Base-by-base conservation (phyloP, 2,329 filamentous ascomycete genomes). In the Incumbomyces lentus region DNA sequence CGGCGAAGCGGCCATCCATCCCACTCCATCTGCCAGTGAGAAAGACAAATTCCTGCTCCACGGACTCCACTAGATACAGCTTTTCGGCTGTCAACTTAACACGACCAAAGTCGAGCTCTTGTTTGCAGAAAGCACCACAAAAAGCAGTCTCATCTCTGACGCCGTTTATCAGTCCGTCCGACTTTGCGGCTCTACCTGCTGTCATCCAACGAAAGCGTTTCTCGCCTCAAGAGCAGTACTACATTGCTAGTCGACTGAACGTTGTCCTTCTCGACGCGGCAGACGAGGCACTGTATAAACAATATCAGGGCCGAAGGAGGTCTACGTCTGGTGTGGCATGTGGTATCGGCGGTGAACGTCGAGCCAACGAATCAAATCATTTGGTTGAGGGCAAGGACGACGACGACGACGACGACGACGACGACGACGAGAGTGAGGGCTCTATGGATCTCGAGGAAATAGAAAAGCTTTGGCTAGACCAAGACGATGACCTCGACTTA, bases 401-500 rank as follows among this genome's bases (percentile, higher is more conserved):
- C n/a, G 36, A 50, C 41, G 49, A 51, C 19, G 42, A 51, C 8
- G 40, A 50, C n/a, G 53, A 56, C 12, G 48, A 47, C 14, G 49
- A 50, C n/a, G 51, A 48, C 22, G 22, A 26, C 5, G 22, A 41
- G 56, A 50, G n/a, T 40, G 55, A 58, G 33, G 59, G 54, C 54
- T 62, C 61, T 34, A 69, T 74, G 55, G 65, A 74, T 31, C 71
- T 76, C 42, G 74, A 75, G 1, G 68, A 84, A 48, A 76, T 78
- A 41, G 79, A 86, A 51, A 81, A 74, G 59, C 83, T 87, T 54
- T 86, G 83, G 82, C 68, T 87, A 19, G 82, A 88, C 26, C 81
- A 86, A 48, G 79, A 85, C 44, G 75, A 81, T 14, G 76, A 84
- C 44, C 67, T 89, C 29, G 82, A 89, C 56, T 70, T 89, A 32